phyloP scores from a whole-genome alignment of 306 rosid species.

The Sesbania bispinosa region DNA sequence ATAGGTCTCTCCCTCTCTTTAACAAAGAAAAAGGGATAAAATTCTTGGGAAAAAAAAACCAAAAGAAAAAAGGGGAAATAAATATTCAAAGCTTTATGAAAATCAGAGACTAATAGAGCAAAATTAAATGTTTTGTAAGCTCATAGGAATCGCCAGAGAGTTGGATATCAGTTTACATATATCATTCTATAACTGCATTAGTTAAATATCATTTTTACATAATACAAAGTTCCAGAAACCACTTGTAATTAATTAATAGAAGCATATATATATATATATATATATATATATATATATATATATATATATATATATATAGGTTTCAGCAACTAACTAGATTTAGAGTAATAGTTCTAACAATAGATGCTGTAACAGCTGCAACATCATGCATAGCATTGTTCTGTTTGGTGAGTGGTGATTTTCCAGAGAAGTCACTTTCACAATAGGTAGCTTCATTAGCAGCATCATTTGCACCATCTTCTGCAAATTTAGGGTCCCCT shows the following conservation, averaged over 20 bases:
- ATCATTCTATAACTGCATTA: neutral
- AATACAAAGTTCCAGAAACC: neutral
- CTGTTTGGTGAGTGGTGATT: conserved; percentile 25
- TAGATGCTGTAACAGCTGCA: conserved; percentile 33
- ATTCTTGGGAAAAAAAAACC: neutral
- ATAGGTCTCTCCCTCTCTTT: neutral
- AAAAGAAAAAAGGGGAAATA: too few relatives aligned
- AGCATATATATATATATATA: too few relatives aligned
- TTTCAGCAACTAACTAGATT: neutral
- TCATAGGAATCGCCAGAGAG: neutral
- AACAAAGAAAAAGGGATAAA: neutral
- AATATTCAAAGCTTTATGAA: too few relatives aligned
- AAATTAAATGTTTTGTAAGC: neutral
- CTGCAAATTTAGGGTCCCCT: conserved; percentile 46
- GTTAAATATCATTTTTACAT: neutral
- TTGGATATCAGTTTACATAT: conserved; percentile 6
- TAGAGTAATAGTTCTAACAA: conserved; percentile 35
- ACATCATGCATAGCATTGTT: conserved; percentile 34
- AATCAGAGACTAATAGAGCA: too few relatives aligned
- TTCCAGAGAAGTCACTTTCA: conserved; percentile 31
- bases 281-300: too few relatives aligned
- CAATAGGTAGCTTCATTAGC: conserved; percentile 37
- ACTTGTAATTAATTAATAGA: neutral
- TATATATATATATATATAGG: too few relatives aligned
- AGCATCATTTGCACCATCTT: conserved; percentile 36